These are phyloP conservation scores for Pleurotus salmoneostramineus DNA, from an alignment of 768 basidiomycete genomes.

Conservation along the genomic window DNA sequence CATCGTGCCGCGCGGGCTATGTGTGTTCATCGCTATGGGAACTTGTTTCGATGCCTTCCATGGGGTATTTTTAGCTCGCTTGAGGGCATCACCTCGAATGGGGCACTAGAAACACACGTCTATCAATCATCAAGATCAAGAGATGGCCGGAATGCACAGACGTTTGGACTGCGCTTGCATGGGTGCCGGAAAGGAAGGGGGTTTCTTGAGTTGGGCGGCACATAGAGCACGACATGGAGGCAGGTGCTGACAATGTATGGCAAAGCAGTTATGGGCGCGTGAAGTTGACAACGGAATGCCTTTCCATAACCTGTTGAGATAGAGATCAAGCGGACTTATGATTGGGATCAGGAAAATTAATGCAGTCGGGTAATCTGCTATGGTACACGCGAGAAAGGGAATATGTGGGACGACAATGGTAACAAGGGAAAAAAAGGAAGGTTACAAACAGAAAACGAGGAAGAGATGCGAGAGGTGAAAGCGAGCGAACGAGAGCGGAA, in stretches of 20 bases:
- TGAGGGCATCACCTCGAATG: neutral
- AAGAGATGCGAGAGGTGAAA: neutral
- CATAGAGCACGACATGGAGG: no score
- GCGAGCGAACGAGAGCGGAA: neutral
- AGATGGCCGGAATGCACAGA: no score
- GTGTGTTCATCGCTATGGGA: neutral
- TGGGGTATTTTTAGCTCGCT: neutral
- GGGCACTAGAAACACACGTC: no score
- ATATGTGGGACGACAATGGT: neutral
- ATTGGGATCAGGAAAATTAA: neutral
- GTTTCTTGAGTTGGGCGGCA: no score
- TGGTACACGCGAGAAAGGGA: neutral
- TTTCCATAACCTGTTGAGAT: no score
- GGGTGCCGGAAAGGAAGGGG: no score
- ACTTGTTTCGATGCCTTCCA: neutral
- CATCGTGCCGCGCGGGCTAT: neutral
- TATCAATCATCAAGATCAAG: no score
- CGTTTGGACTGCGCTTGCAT: no score
- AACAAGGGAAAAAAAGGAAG: neutral
- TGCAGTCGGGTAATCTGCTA: neutral
- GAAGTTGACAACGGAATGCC: no score
- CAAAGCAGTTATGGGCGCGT: no score
- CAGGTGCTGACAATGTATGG: no score
- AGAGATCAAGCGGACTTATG: no score
- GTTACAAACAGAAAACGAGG: neutral